Evolutionary conservation across 805 yeast genomes (phyloP).

Genomic region (Metschnikowia similis): DNA sequence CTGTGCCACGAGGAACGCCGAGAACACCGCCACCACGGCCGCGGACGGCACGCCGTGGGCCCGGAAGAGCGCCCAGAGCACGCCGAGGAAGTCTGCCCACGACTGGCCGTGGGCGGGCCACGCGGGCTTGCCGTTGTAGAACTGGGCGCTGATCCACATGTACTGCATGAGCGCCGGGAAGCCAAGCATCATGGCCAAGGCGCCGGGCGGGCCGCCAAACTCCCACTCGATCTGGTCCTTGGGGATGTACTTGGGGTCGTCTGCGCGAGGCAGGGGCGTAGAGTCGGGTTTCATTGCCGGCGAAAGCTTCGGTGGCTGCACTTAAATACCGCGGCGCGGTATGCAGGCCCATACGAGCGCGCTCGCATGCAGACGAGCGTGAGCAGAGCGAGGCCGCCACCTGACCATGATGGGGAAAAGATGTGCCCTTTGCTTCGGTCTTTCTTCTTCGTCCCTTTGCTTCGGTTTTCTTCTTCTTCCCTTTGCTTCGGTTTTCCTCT

Average conservation of each 20-base stretch:
- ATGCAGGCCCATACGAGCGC: conserved; percentile 1
- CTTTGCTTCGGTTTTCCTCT: no score
- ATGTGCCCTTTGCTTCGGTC: no score
- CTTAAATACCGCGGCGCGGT: neutral
- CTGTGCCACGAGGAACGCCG: conserved; percentile 66
- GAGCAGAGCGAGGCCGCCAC: no score
- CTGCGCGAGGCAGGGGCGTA: conserved; percentile 4
- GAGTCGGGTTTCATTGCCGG: conserved; percentile 2
- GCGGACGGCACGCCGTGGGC: conserved; percentile 56
- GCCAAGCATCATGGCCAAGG: conserved; percentile 83
- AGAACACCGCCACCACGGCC: conserved; percentile 66
- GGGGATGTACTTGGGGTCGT: conserved; percentile 26
- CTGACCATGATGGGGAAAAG: no score
- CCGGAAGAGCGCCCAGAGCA: conserved; percentile 37
- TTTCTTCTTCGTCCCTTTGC: no score
- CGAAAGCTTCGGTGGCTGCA: neutral
- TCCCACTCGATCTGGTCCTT: conserved; percentile 68
- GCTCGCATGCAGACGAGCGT: neutral
- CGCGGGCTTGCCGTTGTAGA: conserved; percentile 71
- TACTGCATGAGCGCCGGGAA: conserved; percentile 94
- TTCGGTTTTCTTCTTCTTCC: no score
- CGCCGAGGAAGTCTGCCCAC: conserved; percentile 44
- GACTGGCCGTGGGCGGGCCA: conserved; percentile 57
- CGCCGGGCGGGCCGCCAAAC: conserved; percentile 92
- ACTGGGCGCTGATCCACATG: conserved; percentile 89